phyloP scores from a whole-genome alignment of 345 rosid genomes.

The Mangifera indica region DNA sequence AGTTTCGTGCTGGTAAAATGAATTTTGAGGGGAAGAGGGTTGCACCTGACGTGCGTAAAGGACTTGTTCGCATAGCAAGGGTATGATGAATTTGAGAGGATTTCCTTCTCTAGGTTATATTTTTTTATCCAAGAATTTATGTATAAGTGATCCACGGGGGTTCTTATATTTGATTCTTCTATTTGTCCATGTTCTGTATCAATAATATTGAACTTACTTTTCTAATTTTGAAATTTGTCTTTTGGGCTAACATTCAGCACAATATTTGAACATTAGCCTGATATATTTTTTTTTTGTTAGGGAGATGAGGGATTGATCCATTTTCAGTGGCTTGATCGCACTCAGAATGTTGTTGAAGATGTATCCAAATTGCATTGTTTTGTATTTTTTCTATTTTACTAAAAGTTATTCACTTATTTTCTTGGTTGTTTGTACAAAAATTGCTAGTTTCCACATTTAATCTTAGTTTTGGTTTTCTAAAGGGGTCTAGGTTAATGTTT shows the following conservation, averaged over 20 bases:
- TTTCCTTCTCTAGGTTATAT: neutral
- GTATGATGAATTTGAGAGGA: conserved; percentile 31
- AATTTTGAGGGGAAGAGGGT: conserved; percentile 71
- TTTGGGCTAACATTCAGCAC: too few relatives aligned
- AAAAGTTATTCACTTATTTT: neutral
- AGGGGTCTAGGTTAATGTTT: too few relatives aligned
- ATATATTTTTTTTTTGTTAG: conserved; percentile 29
- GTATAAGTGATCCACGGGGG: neutral
- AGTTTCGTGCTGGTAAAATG: conserved; percentile 99
- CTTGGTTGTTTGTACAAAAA: neutral
- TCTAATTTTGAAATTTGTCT: neutral
- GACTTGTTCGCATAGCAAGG: conserved; percentile 79
- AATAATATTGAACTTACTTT: neutral
- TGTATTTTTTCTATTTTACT: neutral
- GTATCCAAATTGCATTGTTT: conserved; percentile 52
- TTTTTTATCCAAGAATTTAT: neutral
- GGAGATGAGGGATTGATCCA: conserved; percentile 90
- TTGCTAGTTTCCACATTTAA: neutral
- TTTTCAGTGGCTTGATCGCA: conserved; percentile 94
- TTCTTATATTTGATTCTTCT: neutral
- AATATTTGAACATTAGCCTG: neutral
- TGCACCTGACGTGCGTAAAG: conserved; percentile 84
- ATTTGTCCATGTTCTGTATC: neutral
- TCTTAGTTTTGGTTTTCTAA: neutral
- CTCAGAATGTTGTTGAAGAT: conserved; percentile 64